Evolutionary conservation across 1,284 basidiomycete species (phyloP), one percentile per base, ranked within the genome.

Genomic region (Agaricales sp.): DNA sequence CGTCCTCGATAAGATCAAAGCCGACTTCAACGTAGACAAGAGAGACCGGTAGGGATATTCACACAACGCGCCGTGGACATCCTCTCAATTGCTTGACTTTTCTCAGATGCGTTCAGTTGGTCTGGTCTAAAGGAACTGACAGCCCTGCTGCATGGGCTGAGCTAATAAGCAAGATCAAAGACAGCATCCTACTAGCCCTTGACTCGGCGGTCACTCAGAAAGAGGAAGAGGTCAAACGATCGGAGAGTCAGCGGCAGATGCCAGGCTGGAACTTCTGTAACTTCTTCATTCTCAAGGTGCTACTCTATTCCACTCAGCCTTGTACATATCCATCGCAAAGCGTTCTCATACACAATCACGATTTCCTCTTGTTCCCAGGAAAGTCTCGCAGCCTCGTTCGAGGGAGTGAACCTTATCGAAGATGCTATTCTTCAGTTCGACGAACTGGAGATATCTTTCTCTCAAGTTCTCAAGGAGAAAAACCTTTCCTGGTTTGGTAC

Each of bases 231-330:
- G 83, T 96, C 2, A 83, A 77, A 58, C 77, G 87, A 20, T 90
- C 88, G 0, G 93, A 97, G 61, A 74, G 80, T 45, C 90, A 95
- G 62, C 74, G 87, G 51, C 75, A 83, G 54, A 87, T 92, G 76
- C 87, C 90, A 1, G 93, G 92, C 2, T 97, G 94, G 94, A 94
- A 96, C 62, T 97, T 95, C 61, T 93, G 92, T 63, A 92, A 87
- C 0, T 98, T 94, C 72, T 96, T 97, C 64, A 80, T 93, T 30
- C 70, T 94, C 22, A 97, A 97, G 79, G 93, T 91, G 57, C 50
- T 59, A 47, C 1, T n/a, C 30, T 11, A 13, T 20, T 20, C 6
- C 13, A 22, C 25, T n/a, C n/a, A n/a, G 30, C 11, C 19, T 35
- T 25, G 35, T 39, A 39, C 46, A 23, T 14, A 22, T 26, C 16